Evolutionary conservation across 352 stramenopile species (phyloP).

Genomic region (Phytophthora pseudosyringae): DNA sequence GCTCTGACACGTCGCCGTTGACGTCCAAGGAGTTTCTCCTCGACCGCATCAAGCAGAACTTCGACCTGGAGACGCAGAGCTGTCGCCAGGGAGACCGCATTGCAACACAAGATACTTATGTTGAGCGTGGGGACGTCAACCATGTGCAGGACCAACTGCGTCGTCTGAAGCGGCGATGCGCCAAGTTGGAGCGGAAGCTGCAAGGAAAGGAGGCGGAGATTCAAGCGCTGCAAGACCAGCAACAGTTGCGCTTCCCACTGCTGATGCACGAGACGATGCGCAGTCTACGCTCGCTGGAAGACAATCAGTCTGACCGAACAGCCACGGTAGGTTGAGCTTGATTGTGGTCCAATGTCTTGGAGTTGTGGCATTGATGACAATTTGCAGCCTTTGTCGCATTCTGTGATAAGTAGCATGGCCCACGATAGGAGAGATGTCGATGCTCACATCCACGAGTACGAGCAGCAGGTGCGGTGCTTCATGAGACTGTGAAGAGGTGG

Average conservation of each 20-base stretch:
- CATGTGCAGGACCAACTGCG: constrained; percentile 54
- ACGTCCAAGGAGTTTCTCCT: constrained; percentile 42
- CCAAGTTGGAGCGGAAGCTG: constrained; percentile 63
- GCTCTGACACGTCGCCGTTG: constrained; percentile 3
- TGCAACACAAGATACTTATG: constrained; percentile 30
- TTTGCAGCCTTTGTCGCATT: constrained; percentile 48
- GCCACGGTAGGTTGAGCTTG: constrained; percentile 23
- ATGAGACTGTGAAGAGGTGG: background rate
- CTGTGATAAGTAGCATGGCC: constrained; percentile 42
- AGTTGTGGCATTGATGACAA: background rate
- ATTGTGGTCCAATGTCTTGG: background rate
- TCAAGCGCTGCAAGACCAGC: constrained; percentile 53
- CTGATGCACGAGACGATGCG: constrained; percentile 74
- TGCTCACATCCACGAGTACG: constrained; percentile 72
- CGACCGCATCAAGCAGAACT: constrained; percentile 64
- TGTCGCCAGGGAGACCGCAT: constrained; percentile 51
- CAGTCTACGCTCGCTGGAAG: constrained; percentile 52
- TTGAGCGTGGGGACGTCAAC: constrained; percentile 32
- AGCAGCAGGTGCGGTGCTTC: constrained; percentile 52
- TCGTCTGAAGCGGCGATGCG: constrained; percentile 56
- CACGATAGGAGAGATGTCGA: constrained; percentile 39
- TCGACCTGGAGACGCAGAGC: constrained; percentile 57
- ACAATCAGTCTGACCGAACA: constrained; percentile 35
- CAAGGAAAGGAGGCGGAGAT: constrained; percentile 67
- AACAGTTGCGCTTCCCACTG: constrained; percentile 56